Base-by-base conservation (phyloP, 2,329 filamentous ascomycete species). In the Thermothelomyces thermophilus region DNA sequence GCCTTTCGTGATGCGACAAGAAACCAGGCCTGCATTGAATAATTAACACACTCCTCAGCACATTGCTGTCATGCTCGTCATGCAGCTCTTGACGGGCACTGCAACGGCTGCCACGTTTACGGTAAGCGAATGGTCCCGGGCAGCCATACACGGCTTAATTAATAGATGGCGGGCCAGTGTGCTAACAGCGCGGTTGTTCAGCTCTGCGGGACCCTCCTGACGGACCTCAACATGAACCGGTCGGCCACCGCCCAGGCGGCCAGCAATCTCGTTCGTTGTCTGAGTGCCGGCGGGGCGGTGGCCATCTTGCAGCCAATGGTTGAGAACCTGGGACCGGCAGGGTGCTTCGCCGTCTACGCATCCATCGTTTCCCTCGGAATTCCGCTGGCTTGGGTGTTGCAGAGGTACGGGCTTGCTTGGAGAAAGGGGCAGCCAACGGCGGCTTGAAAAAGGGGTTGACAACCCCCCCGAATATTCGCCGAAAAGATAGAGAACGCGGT, bases 201-300 rank as follows among this genome's bases (percentile, higher is more conserved):
- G 47, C 41, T 53, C 16, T 51, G 48, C 28, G 54, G 48, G 8
- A 60, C 61, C 3, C 60, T 63, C 30, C 48, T 64, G 9, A 64
- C 61, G 1, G 61, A 62, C 45, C 53, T 61, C 16, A 63, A 63
- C 44, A 44, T 51, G 7, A 30, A 59, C 35, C 34, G 46, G 9
- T 61, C 59, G 0, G 61, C 60, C 2, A 63, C 62, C 8, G 62
- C 56, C 4, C 61, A 63, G 17, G 60, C 54, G 17, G 54, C 62
- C 5, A 62, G 53, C 11, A 63, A 58, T 42, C 47, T 64, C 9
- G 53, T 64, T 3, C 52, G 61, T 19, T 62, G 61, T 37, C 37
- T 59, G 7, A 46, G 50, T 7, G 61, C 56, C 6, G 61, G 56
- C 35, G 58, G 50, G 13, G 60, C 52, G 3, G 59, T 61, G 5